Conservation (phyloP, 352 stramenopile genomes). For the Phytopythium vexans region DNA sequence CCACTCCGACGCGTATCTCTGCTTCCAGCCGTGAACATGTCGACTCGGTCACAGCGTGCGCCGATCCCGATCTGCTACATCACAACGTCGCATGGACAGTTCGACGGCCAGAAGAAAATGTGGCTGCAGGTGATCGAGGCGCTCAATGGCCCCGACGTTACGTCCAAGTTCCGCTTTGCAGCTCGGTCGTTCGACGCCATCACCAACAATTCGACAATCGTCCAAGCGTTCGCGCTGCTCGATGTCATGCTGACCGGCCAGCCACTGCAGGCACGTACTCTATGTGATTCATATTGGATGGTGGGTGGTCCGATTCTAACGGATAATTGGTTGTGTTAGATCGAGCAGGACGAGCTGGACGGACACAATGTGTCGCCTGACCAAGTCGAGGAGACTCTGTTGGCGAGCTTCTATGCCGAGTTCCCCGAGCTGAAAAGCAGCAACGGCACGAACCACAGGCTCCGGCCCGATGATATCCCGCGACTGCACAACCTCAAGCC, state of each 20-base stretch:
- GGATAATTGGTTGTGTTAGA: constrained; percentile 3
- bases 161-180: constrained; percentile 15
- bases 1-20: no score
- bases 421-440: constrained; percentile 10
- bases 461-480: constrained; percentile 12
- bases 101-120: constrained; percentile 63
- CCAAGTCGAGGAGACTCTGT: constrained; percentile 6
- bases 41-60: background rate
- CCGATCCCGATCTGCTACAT: constrained; percentile 36
- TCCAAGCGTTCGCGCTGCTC: constrained; percentile 14
- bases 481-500: constrained; percentile 17
- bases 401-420: constrained; percentile 19
- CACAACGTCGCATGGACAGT: constrained; percentile 15
- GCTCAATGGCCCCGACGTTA: background rate
- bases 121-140: constrained; percentile 53
- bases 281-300: background rate
- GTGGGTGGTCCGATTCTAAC: background rate
- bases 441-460: background rate
- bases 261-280: constrained; percentile 14
- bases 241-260: constrained; percentile 29
- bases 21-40: background rate
- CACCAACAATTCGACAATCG: constrained; percentile 12
- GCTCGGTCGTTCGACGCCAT: constrained; percentile 35
- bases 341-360: constrained; percentile 8
- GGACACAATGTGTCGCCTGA: constrained; percentile 7